Conservation (phyloP, 192 early-diverging fungal genomes). For the Coemansia pectinata region DNA sequence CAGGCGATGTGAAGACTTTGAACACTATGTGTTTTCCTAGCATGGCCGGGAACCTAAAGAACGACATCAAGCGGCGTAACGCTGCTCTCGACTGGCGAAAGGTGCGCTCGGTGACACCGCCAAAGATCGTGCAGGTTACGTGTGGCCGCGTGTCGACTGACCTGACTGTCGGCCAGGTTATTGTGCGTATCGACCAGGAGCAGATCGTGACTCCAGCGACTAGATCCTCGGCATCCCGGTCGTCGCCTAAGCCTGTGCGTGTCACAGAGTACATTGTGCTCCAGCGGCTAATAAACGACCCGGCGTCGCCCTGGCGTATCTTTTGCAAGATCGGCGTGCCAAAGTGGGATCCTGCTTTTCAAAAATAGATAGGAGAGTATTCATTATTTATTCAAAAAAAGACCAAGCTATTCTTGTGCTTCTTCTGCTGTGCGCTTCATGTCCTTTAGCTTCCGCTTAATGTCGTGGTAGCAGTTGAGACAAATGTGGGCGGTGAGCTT, state of each 20-base stretch:
- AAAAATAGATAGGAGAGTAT: neutral
- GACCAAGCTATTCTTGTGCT: neutral
- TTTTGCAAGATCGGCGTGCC: conserved; percentile 62
- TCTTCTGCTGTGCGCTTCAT: conserved; percentile 26
- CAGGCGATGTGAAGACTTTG: conserved; percentile 59
- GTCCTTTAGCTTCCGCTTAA: conserved; percentile 55
- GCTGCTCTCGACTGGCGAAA: conserved; percentile 62
- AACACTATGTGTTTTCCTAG: conserved; percentile 61
- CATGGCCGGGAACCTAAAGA: conserved; percentile 64
- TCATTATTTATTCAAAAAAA: neutral
- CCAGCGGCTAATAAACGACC: conserved; percentile 62
- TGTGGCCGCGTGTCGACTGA: conserved; percentile 51
- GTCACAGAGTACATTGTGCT: conserved; percentile 72
- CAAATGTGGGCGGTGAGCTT: conserved; percentile 81
- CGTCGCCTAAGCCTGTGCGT: conserved; percentile 55
- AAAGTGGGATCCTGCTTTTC: conserved; percentile 24
- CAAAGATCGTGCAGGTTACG: conserved; percentile 63
- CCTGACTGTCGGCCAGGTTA: conserved; percentile 61
- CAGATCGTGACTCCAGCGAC: conserved; percentile 50
- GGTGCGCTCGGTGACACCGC: conserved; percentile 57
- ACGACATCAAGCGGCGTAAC: conserved; percentile 61
- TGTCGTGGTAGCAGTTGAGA: conserved; percentile 68
- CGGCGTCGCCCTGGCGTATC: conserved; percentile 64
- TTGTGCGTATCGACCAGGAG: conserved; percentile 65
- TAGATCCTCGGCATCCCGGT: conserved; percentile 53